These are phyloP conservation scores for Ceratocystis colombiana DNA, from an alignment of 2,329 filamentous ascomycete species.

Conservation along the genomic window DNA sequence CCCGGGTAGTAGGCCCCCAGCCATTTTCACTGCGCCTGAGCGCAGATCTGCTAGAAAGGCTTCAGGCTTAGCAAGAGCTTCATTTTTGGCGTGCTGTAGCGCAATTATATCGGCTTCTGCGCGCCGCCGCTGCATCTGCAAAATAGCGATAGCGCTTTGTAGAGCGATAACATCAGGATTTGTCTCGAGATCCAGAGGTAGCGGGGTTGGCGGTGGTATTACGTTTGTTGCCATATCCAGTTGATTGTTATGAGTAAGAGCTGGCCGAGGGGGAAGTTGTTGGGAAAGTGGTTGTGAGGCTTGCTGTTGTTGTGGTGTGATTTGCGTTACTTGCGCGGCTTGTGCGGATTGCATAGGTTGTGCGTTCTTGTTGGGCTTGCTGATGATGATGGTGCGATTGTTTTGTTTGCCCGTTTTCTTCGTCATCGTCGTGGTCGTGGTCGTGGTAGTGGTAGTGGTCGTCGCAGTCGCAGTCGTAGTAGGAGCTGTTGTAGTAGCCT, in stretches of 20 bases:
- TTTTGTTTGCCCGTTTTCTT: constrained; percentile 9
- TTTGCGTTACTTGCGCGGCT: constrained; percentile 22
- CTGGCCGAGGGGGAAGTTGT: constrained; percentile 33
- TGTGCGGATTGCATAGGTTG: constrained; percentile 3
- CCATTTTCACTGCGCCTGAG: constrained; percentile 47
- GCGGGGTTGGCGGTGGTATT: constrained; percentile 40
- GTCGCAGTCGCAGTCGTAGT: too few species aligned
- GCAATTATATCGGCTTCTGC: constrained; percentile 64
- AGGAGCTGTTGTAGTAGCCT: background rate
- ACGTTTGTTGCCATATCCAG: constrained; percentile 31
- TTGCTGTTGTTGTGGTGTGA: constrained; percentile 22
- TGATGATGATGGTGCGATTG: constrained; percentile 25
- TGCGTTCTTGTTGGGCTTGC: constrained; percentile 9
- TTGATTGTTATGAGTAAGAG: constrained; percentile 40
- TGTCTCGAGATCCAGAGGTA: constrained; percentile 47
- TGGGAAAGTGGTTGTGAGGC: background rate
- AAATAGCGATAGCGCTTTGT: constrained; percentile 70
- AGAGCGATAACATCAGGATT: constrained; percentile 85
- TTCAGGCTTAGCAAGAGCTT: constrained; percentile 59
- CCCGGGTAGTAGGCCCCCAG: constrained; percentile 29
- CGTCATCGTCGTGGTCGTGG: constrained; percentile 19
- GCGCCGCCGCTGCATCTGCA: constrained; percentile 76
- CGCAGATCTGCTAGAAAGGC: constrained; percentile 60
- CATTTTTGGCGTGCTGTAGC: constrained; percentile 58
- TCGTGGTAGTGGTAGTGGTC: too few species aligned